Percentiles rank a stretch among this genome's conserved stretches.
Evolutionary conservation across 345 rosid genomes (phyloP).

Genomic region (Erucastrum elatum): DNA sequence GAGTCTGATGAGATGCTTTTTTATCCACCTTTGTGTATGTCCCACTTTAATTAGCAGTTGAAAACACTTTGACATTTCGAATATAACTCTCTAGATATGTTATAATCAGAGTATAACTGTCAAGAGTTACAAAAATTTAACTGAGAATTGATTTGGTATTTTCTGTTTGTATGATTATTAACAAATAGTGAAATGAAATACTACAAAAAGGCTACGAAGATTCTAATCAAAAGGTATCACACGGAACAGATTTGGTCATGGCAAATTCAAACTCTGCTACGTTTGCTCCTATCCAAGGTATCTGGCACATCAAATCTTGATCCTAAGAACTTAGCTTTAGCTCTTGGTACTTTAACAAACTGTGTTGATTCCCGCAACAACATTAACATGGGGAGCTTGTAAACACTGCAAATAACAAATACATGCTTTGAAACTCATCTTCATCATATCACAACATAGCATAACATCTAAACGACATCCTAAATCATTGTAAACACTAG

Average conservation of each 20-base stretch:
- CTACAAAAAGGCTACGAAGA: conserved; percentile 22
- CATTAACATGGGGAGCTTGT: conserved; percentile 36
- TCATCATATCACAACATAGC: too few relatives aligned
- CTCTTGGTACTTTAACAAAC: conserved; percentile 33
- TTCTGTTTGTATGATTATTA: conserved; percentile 11
- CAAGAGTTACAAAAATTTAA: not conserved
- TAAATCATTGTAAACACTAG: conserved; percentile 29
- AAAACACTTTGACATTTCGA: too few relatives aligned
- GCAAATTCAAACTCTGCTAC: conserved; percentile 36
- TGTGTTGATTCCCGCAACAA: conserved; percentile 21
- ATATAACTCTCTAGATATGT: too few relatives aligned
- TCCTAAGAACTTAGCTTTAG: conserved; percentile 26
- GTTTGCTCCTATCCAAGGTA: conserved; percentile 27
- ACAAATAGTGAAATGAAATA: conserved; percentile 19
- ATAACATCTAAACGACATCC: too few relatives aligned
- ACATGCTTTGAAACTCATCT: conserved; percentile 6
- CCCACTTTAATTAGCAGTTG: too few relatives aligned
- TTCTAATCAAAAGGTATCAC: conserved; percentile 28
- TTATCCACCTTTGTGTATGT: too few relatives aligned
- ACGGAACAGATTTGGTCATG: conserved; percentile 11
- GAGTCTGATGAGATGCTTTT: too few relatives aligned
- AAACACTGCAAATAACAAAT: conserved; percentile 30
- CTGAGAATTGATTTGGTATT: conserved; percentile 13
- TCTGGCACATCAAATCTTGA: conserved; percentile 23
- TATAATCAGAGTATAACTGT: not conserved